A percentile compares a stretch with the other conserved stretches of the same genome.
Conservation (phyloP, 805 yeast genomes). For the Nakazawaea holstii region DNA sequence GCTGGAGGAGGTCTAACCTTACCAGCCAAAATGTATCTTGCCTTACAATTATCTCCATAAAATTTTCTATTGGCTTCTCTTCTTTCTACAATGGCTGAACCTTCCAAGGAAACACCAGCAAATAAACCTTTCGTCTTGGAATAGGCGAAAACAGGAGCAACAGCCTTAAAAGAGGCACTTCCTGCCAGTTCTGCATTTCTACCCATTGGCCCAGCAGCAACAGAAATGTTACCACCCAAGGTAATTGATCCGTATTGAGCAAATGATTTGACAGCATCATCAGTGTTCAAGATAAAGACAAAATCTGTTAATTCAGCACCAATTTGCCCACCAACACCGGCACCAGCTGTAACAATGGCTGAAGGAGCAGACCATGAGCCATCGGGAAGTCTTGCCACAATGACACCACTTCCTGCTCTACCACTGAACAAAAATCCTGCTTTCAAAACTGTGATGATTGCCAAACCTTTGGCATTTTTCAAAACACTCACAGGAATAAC, state of each 20-base stretch:
- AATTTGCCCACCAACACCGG: conserved; percentile 97
- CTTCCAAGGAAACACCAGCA: conserved; percentile 97
- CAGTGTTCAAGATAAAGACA: conserved; percentile 83
- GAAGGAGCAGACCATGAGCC: conserved; percentile 98
- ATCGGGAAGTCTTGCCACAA: conserved; percentile 89
- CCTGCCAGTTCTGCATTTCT: conserved; percentile 98
- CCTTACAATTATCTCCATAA: conserved; percentile 84
- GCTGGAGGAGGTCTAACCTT: conserved; percentile 91
- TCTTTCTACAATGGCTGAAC: conserved; percentile 94
- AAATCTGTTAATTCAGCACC: conserved; percentile 97
- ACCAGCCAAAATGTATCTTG: conserved; percentile 80
- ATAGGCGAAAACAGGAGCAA: conserved; percentile 88
- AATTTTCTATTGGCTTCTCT: conserved; percentile 95
- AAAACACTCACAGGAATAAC: conserved; percentile 87
- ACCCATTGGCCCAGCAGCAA: conserved; percentile 97
- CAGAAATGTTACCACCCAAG: conserved; percentile 88
- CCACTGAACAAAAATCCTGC: conserved; percentile 97
- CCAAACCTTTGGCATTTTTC: conserved; percentile 88
- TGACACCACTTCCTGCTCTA: conserved; percentile 95
- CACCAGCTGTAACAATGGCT: conserved; percentile 94
- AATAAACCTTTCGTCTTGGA: conserved; percentile 94
- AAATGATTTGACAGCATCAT: conserved; percentile 87
- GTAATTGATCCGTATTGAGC: conserved; percentile 94
- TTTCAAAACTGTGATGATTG: conserved; percentile 86
- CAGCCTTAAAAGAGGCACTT: conserved; percentile 79